Conservation (phyloP, 2,329 filamentous ascomycete species). For the Elsinoe batatas region DNA sequence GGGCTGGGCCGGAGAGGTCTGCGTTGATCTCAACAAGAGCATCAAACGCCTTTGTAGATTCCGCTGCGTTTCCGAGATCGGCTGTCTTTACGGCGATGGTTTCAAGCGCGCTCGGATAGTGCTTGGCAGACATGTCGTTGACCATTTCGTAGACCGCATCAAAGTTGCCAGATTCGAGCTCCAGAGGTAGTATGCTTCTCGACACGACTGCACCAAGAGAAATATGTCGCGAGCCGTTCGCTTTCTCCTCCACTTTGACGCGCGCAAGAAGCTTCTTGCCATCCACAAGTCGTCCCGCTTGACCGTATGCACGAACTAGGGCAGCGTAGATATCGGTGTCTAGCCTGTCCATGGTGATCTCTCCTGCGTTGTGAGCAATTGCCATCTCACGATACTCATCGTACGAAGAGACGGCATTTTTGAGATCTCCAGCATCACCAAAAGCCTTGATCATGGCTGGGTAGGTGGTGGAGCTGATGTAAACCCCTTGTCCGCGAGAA, state of each 20-base stretch:
- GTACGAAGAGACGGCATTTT: conserved; percentile 87
- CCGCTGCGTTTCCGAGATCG: conserved; percentile 61
- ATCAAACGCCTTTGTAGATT: conserved; percentile 51
- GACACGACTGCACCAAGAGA: conserved; percentile 61
- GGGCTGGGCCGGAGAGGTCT: conserved; percentile 47
- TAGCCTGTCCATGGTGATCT: conserved; percentile 57
- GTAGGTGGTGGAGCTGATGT: conserved; percentile 72
- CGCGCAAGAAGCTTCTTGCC: conserved; percentile 78
- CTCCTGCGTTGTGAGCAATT: conserved; percentile 70
- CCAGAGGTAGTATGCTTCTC: conserved; percentile 68
- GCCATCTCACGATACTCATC: conserved; percentile 87
- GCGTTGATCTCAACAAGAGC: conserved; percentile 41
- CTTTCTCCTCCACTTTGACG: conserved; percentile 38
- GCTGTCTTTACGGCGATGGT: conserved; percentile 69
- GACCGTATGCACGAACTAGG: conserved; percentile 81
- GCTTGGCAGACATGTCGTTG: conserved; percentile 47
- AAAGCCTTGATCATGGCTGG: conserved; percentile 94
- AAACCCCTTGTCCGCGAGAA: conserved; percentile 69
- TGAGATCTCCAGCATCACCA: conserved; percentile 66
- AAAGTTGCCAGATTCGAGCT: conserved; percentile 60
- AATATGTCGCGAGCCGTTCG: conserved; percentile 34
- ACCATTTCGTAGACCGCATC: conserved; percentile 66
- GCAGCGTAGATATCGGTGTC: conserved; percentile 83
- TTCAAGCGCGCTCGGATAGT: conserved; percentile 55
- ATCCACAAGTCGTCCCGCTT: conserved; percentile 68